Base-by-base conservation (phyloP, 2,329 filamentous ascomycete genomes). In the Atkinsonella hypoxylon region DNA sequence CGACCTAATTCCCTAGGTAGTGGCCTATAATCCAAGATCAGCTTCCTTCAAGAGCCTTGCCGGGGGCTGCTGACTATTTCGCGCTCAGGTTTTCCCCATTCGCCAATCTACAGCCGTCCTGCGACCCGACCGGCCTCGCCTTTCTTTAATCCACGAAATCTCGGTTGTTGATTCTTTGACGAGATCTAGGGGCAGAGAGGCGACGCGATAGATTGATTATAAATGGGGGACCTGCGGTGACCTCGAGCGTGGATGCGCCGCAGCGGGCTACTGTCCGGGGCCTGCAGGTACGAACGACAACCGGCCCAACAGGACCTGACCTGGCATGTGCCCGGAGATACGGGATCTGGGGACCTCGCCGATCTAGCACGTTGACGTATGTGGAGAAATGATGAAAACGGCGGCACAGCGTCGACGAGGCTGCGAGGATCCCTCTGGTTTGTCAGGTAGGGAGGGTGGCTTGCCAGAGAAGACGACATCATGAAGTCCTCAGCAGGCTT, bases 251-350 rank as follows among this genome's bases (percentile, higher is more conserved):
- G 46, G 49, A 47, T 48, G 49, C 45, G 49, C 45, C 45, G 49
- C 45, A 51, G 34, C 40, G 45, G 45, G 41, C 45, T 42, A 48
- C 42, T 44, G 45, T 43, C 40, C 40, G 48, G 51, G 46, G 51
- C 51, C 51, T 53, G 51, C 51, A 53, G 51, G 51, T 53, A 53
- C 51, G 26, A 50, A 40, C 32, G 26, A 26, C 26, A 26, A 26
- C 48, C 39, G 48, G 44, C 40, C 39, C 20, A 22, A 48, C 45
- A 44, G 31, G 49, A 12, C 36, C 41, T 17, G 36, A 9, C 11
- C 34, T 15, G 41, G 4, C 18, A 44, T 9, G 13, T n/a, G 34
- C n/a, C 26, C 9, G 36, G 22, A 51, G 10, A 26, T 12, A 47
- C 17, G 39, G 30, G 38, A 40, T 38, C 20, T 41, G 36, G 45